Evolutionary conservation across 306 rosid genomes (phyloP), one percentile per base, ranked within the genome.

Genomic region (Nissolia schottii): DNA sequence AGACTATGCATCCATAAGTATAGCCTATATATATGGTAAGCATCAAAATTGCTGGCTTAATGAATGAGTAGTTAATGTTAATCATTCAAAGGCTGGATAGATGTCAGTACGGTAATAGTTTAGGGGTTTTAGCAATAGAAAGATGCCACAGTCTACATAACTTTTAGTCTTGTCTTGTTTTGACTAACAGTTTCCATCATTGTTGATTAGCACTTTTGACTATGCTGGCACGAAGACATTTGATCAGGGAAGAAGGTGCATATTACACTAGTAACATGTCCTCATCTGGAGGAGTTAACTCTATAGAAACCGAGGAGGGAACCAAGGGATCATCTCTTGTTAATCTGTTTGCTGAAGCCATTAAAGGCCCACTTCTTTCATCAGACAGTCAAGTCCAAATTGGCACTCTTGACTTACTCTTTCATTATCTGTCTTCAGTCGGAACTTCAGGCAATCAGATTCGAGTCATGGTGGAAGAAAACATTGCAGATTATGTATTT

Each of bases 341-440:
- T 78, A 58, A 73, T 63, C 79, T 85, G 76, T 89, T 94, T 56
- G 86, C 92, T 7, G 98, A 94, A 81, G 98, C 98, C 77, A 86
- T 94, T 78, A 91, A 94, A 75, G 96, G 97, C 22, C 96, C 98
- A 51, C 80, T 94, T 45, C 94, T 94, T 73, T 89, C 98, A 7
- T 85, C 95, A 6, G 85, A 89, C 56, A 86, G 62, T 77, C 86
- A 89, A 82, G 96, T 94, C 79, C 97, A 89, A 83, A 78, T 80
- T 66, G 77, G 88, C 86, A 77, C 97, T 49, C 63, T 94, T 28
- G 90, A 83, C 76, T 76, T 94, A 63, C 87, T 87, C 16, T 75
- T 87, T 82, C 80, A 82, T 75, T 91, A 89, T 81, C 71, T 91
- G 84, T 85, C 95, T 80, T 83, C 87, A 59, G 82, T 80, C 51